Evolutionary conservation across 148 eudicot genomes (phyloP), one percentile per base, ranked within the genome.

Genomic region (Rhododendron vialii): DNA sequence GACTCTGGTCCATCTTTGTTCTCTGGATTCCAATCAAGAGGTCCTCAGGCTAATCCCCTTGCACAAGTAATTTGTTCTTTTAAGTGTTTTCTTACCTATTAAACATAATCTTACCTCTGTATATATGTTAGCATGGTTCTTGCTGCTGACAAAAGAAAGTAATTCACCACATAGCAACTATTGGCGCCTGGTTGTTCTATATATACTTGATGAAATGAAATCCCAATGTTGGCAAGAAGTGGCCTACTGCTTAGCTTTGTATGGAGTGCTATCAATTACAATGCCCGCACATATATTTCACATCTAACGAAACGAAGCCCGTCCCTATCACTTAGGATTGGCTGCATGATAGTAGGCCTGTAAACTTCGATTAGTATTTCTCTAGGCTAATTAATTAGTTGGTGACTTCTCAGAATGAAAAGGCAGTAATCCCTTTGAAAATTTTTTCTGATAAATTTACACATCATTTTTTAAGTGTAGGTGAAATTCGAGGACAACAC

Each of bases 1-100:
- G 99, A 97, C 82, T 97, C 99, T 20, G 99, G 99, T 18, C 99
- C 99, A 18, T 97, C 99, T 85, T 88, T 97, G 80, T 97, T 97
- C 91, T 97, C 99, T 36, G 99, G 99, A 18, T 94, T 97, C 88
- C 96, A 97, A 80, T 95, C 99, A 47, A 91, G 99, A 91, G 99
- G 99, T 93, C 98, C 90, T 57, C 99, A 97, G 88, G 99, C 99
- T 38, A 97, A 97, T 84, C 99, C 99, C 28, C 94, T 97, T 78
- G 98, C 98, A 53, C 99, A 97, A 93, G 99, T 96, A 96, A 88
- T 79, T 80, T 28, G 51, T 86, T 86, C 11, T 85, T 78, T 81
- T 80, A 2, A 4, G 35, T 73, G 41, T 50, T 55, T 43, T 50
- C 35, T 83, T 55, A 77, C 4, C 36, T 28, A 12, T 26, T 28